Base-by-base conservation (phyloP, 2,329 filamentous ascomycete species). In the Penicillium sp. region DNA sequence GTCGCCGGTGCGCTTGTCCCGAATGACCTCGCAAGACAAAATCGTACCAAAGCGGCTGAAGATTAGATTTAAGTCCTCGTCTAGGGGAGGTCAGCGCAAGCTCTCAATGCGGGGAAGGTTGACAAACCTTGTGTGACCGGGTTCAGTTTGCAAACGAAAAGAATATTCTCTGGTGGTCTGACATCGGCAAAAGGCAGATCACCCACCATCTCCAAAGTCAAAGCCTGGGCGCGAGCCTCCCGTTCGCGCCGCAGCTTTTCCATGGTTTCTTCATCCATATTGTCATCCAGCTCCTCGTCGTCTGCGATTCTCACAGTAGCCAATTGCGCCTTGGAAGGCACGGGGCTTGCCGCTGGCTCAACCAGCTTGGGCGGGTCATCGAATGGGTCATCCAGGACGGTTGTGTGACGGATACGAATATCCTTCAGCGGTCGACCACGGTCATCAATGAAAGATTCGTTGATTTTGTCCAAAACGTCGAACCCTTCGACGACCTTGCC, bases 121-220 rank as follows among this genome's bases (percentile, higher is more conserved):
- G 51, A 63, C 68, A 58, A 70, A 82, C 81, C 81, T 68, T 91
- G 89, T 9, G 94, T 99, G 44, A 99, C 92, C 0, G 94, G 94
- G 66, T 99, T 99, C 42, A 99, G 81, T 73, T 99, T 99, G 87
- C 94, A 99, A 42, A 99, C 92, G 70, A 99, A 99, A 2, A 99
- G 81, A 13, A 99, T 87, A 72, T 99, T 97, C 77, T 99, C 94
- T 0, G 94, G 94, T 4, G 94, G 94, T 66, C 93, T 95, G 65
- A 99, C 92, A 75, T 99, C 94, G 55, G 94, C 94, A 73, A 97
- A 99, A 4, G 94, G 94, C 55, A 99, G 79, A 72, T 99, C 94
- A 42, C 94, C 94, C 75, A 99, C 94, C 87, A 99, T 95, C 77
- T 99, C 94, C 45, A 99, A 82, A 1, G 93, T 97, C 67, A 99